Conservation (phyloP, 345 rosid genomes). For the Psidium guajava region DNA sequence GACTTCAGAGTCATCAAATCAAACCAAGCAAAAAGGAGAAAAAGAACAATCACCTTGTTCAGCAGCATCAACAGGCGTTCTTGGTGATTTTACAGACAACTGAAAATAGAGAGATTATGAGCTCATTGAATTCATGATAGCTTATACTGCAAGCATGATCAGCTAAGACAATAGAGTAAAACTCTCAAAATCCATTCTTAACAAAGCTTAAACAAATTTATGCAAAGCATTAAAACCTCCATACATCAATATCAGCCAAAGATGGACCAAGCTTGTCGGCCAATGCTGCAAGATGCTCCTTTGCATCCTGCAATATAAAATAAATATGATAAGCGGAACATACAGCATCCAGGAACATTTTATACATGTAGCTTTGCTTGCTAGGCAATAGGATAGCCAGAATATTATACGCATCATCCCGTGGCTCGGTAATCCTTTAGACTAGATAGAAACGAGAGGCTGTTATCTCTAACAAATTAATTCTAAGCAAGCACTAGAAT, state of each 20-base stretch:
- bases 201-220: not conserved
- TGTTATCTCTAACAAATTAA: not conserved
- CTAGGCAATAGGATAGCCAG: no score
- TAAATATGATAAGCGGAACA: not conserved
- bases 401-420: no score
- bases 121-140: not conserved
- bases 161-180: not conserved
- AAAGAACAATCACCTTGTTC: conserved; percentile 83
- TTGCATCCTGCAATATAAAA: conserved; percentile 63
- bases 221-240: conserved; percentile 4
- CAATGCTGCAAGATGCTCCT: conserved; percentile 89
- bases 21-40: conserved; percentile 4
- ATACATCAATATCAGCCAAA: conserved; percentile 80
- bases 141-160: not conserved
- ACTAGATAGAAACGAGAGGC: not conserved
- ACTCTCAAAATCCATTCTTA: not conserved
- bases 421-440: no score
- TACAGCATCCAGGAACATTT: not conserved
- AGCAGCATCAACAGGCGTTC: conserved; percentile 51
- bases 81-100: conserved; percentile 63
- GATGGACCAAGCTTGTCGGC: conserved; percentile 94
- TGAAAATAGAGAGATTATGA: conserved; percentile 37
- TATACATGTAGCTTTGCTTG: not conserved
- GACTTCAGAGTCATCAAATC: not conserved
- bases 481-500: not conserved